Evolutionary conservation across 2,329 filamentous ascomycete genomes (phyloP), one percentile per base, ranked within the genome.

Genomic region (Tympanopsis confertula): DNA sequence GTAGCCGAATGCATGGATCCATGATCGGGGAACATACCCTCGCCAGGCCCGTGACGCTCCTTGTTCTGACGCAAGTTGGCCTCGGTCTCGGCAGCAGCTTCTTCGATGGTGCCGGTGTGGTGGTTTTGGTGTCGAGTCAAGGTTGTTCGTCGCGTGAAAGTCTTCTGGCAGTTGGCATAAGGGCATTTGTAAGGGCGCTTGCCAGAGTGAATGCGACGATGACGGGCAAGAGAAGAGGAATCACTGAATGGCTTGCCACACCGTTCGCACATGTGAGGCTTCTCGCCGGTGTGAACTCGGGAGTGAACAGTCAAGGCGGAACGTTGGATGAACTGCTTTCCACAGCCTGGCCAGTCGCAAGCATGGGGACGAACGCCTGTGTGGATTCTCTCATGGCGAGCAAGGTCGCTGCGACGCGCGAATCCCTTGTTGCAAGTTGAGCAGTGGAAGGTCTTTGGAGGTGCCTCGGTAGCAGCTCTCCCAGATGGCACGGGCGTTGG

Each of bases 151-250:
- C 91, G 81, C 7, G 91, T 98, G 53, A 98, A 98, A 0, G 89
- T 96, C 71, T 96, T 96, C 55, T 96, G 88, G 59, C 91, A 98
- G 57, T 95, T 88, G 42, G 87, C 88, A 51, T 91, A 96, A 1
- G 88, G 88, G 62, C 91, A 98, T 59, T 94, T 94, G 68, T 96
- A 98, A 1, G 91, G 91, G 36, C 91, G 74, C 62, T 91, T 94
- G 41, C 91, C 91, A 3, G 86, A 93, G 56, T 98, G 91, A 42
- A 95, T 96, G 45, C 91, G 78, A 42, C 91, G 80, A 62, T 98
- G 91, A 39, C 91, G 76, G 13, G 91, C 91, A 17, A 98, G 68
- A 14, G 89, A 96, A 52, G 86, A 94, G 35, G 86, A 94, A 57
- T 98, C 91, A 53, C 88, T 94, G 53, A 98, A 98, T 10, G 86